A percentile compares a stretch with the other conserved stretches of the same genome.
Evolutionary conservation across 139 green algal genomes (phyloP).

Genomic region (Edaphochlamys debaryana): DNA sequence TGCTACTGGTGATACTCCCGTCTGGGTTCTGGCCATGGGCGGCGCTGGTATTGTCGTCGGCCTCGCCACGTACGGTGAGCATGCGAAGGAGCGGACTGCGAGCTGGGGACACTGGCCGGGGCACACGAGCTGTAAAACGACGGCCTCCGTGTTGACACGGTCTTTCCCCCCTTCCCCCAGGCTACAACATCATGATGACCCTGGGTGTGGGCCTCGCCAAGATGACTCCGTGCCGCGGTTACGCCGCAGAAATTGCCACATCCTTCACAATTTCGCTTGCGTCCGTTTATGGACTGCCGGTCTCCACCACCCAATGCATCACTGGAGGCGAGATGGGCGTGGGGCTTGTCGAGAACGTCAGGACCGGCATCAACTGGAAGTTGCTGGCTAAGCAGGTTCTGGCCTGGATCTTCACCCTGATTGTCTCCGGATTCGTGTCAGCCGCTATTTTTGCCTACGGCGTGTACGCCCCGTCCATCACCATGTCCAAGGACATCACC

Average conservation of each 20-base stretch:
- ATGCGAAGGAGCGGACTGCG: no score
- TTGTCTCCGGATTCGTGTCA: constrained; percentile 2
- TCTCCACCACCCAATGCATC: constrained; percentile 61
- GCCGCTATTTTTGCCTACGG: no score
- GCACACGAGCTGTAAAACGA: no score
- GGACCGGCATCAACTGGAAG: constrained; percentile 30
- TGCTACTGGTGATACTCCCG: background rate
- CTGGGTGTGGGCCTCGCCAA: constrained; percentile 39
- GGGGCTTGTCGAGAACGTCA: constrained; percentile 36
- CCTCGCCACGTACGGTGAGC: constrained; percentile 79
- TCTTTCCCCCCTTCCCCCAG: no score
- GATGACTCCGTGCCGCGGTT: constrained; percentile 43
- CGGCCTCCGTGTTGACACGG: no score
- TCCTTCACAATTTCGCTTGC: constrained; percentile 49
- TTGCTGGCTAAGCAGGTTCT: background rate
- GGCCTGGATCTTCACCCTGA: constrained; percentile 39
- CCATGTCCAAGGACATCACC: background rate
- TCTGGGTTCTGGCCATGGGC: constrained; percentile 83
- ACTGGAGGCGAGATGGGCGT: constrained; percentile 38
- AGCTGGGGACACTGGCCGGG: no score
- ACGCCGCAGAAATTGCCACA: constrained; percentile 50
- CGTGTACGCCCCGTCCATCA: constrained; percentile 1
- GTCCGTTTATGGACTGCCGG: constrained; percentile 53
- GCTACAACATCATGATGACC: constrained; percentile 51
- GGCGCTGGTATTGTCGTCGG: no score